Conservation (phyloP, 176 grass and related monocot genomes). For the Chloris gayana region DNA sequence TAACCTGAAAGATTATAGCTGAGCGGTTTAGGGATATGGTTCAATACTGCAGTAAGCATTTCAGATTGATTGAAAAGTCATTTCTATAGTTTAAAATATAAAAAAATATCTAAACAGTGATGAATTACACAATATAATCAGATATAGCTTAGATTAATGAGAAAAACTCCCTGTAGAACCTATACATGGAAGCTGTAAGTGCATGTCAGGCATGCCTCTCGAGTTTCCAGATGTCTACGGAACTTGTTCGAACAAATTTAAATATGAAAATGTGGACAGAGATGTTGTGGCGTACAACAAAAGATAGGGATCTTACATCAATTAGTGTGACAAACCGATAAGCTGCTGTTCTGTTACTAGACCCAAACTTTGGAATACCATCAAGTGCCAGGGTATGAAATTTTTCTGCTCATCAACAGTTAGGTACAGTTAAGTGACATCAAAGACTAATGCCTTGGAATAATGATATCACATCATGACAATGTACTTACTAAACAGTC, state of each 20-base stretch:
- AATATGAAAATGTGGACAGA: background rate
- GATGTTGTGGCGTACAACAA: too few relatives aligned
- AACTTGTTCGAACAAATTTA: constrained; percentile 7
- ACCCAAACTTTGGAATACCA: constrained; percentile 84
- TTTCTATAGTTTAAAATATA: background rate
- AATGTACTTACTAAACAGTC: constrained; percentile 81
- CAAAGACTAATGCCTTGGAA: background rate
- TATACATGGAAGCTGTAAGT: background rate
- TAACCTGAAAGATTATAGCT: constrained; percentile 58
- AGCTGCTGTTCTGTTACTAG: constrained; percentile 77
- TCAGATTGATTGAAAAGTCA: background rate
- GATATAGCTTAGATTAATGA: background rate
- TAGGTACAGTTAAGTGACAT: background rate
- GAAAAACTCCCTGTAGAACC: background rate
- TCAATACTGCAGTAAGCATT: background rate
- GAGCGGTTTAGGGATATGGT: constrained; percentile 5
- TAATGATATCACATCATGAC: background rate
- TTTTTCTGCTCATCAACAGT: constrained; percentile 59
- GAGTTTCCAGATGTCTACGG: background rate
- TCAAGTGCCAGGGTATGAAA: constrained; percentile 90
- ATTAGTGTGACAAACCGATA: constrained; percentile 93
- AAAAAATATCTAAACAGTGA: background rate
- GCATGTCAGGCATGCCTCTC: background rate
- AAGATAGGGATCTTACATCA: constrained; percentile 62
- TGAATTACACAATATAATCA: background rate